These are phyloP conservation scores for Viola odorata DNA, from an alignment of 345 rosid species.

Conservation along the genomic window DNA sequence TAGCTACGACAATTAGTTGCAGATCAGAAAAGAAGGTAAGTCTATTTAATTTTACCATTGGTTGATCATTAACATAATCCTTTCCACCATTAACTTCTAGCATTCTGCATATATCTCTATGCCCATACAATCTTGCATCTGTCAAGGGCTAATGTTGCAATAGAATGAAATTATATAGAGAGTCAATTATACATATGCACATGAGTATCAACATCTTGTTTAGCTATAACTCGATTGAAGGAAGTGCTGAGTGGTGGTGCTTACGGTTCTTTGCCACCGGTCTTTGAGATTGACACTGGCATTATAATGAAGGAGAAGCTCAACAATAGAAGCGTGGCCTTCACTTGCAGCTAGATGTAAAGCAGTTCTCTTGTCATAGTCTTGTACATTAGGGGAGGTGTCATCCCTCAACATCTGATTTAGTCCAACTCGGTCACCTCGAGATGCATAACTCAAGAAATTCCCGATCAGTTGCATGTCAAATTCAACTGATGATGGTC, in stretches of 20 bases:
- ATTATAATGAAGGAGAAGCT: conserved; percentile 51
- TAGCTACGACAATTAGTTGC: no score
- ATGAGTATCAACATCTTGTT: background rate
- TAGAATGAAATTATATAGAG: background rate
- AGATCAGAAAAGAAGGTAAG: no score
- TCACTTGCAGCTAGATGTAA: conserved; percentile 63
- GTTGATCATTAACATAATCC: conserved; percentile 42
- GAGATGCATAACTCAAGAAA: conserved; percentile 53
- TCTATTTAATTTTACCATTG: no score
- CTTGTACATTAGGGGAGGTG: conserved; percentile 52
- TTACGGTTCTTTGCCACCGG: conserved; percentile 53
- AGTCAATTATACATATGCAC: background rate
- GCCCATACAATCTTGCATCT: conserved; percentile 52
- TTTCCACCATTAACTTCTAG: conserved; percentile 58
- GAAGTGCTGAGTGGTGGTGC: background rate
- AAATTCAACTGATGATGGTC: conserved; percentile 19
- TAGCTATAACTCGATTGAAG: background rate
- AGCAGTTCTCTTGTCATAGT: conserved; percentile 55
- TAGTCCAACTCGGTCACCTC: conserved; percentile 60
- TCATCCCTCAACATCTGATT: conserved; percentile 54
- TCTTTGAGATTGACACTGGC: conserved; percentile 54
- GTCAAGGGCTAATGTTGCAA: conserved; percentile 44
- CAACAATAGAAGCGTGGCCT: conserved; percentile 56
- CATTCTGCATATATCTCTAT: conserved; percentile 60
- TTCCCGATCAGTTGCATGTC: conserved; percentile 60